Evolutionary conservation across 2,329 filamentous ascomycete genomes (phyloP), one percentile per base, ranked within the genome.

Genomic region (Fusarium compactum): DNA sequence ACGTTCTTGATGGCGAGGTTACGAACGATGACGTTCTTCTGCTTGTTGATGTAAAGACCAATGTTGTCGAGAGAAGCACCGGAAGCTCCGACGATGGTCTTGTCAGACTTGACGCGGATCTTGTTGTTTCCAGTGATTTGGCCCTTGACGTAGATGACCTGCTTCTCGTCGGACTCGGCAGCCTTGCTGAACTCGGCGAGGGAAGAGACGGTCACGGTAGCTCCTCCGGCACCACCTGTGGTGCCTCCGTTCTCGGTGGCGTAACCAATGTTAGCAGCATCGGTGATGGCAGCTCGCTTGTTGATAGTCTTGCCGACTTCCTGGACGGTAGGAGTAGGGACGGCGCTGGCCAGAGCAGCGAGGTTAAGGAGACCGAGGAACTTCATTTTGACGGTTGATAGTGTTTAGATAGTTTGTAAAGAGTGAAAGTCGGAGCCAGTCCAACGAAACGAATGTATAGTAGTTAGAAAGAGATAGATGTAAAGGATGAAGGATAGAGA

Each of bases 1-100:
- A 89, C 87, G 74, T 88, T 86, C 65, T 84, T 79, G 71, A 90
- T 88, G 65, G 84, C 85, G 65, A 91, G 76, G 82, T 91, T 91
- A 38, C 88, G 85, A 68, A 91, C 77, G 69, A 91, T 90, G 62
- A 91, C 86, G 76, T 91, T 91, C 60, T 78, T 81, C 40, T 82
- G 80, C 44, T 81, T 80, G 70, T 85, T 84, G 78, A 90, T 82
- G 67, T 85, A 83, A 56, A 89, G 78, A 27, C 87, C 87, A 52
- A 85, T 74, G 32, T 85, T 84, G 32, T 76, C 81, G 67, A 84
- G 74, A 76, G 80, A 77, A 51, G 77, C 75, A 58, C 78, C 79
- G 3, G 69, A 18, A 7, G 76, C 79, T 47, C 84, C 84, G 30
- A 86, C 77, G 58, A 85, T 83, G 62, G 79, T 82, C 74, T 83